Evolutionary conservation across 306 rosid genomes (phyloP), one percentile per base, ranked within the genome.

Genomic region (Phaseolus lunatus): DNA sequence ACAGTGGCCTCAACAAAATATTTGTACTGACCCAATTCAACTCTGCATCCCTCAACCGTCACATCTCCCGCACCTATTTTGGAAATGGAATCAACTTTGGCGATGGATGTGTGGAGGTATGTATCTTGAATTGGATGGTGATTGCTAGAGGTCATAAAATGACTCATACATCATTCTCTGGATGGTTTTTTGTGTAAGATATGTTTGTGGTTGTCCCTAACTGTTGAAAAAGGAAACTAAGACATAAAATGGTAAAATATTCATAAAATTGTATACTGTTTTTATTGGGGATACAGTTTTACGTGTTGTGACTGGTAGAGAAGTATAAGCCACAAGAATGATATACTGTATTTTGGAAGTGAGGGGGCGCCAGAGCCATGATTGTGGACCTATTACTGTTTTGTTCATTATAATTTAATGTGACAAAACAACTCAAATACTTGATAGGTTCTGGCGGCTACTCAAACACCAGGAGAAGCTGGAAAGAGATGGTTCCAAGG

Each of bases 401-500:
- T 35, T 59, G 23, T 49, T 76, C 54, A 22, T 63, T 18, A 71
- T 63, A 69, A 70, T 35, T 45, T 27, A 22, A 61, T 39, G 73
- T 37, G 27, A 61, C 41, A 72, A 37, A 39, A 44, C 35, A 57
- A 67, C 23, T 19, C 63, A 4, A 57, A 89, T 86, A 82, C 70
- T 19, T 16, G 75, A 79, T 85, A 92, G 99, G 96, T 92, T 75
- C 84, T 95, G 72, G 99, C 99, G 19, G 99, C 99, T 53, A 95
- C 97, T 67, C 97, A 95, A 84, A 92, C 99, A 4, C 88, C 88
- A 0, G 97, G 99, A 54, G 97, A 89, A 85, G 76, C 97, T n/a
- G 99, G 99, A 64, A 89, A 92, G 70, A 92, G n/a, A 33, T 95
- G 99, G 99, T 95, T 95, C 76, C 97, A 95, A 78, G 97, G 99